Evolutionary conservation across 768 basidiomycete genomes (phyloP).

Genomic region (Psilocybe subaeruginosa): DNA sequence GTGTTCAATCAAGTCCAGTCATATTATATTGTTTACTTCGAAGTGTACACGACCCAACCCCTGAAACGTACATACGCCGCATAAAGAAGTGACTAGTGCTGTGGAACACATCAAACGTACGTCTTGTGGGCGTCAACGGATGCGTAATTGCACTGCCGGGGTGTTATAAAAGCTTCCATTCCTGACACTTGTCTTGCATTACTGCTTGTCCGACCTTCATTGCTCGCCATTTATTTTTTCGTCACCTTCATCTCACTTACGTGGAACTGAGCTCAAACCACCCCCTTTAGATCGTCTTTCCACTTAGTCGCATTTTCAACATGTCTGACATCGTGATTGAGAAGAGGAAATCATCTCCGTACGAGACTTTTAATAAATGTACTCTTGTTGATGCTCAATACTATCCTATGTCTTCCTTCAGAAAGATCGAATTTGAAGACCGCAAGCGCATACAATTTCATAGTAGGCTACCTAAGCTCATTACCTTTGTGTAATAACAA

Average conservation of each 20-base stretch:
- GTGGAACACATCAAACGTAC: neutral
- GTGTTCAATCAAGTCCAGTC: neutral
- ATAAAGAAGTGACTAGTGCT: neutral
- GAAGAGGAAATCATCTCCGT: constrained; percentile 9
- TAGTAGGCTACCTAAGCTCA: constrained; percentile 12
- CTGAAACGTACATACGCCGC: neutral
- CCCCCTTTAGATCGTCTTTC: neutral
- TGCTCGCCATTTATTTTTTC: neutral
- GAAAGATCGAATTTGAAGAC: constrained; percentile 20
- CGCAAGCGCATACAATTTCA: constrained; percentile 23
- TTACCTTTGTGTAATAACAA: neutral
- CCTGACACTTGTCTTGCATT: neutral
- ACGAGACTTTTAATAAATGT: neutral
- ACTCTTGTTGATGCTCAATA: neutral
- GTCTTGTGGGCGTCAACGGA: neutral
- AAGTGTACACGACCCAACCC: neutral
- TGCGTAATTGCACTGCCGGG: neutral
- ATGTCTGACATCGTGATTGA: constrained; percentile 9
- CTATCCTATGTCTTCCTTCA: neutral
- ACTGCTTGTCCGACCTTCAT: neutral
- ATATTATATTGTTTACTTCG: neutral
- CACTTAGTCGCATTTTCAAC: neutral
- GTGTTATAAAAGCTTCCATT: neutral
- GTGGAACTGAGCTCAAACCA: neutral
- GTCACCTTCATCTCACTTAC: neutral